Evolutionary conservation across 371 early-diverging fungal genomes (phyloP), one percentile per base, ranked within the genome.

Genomic region (Funneliformis caledonium): DNA sequence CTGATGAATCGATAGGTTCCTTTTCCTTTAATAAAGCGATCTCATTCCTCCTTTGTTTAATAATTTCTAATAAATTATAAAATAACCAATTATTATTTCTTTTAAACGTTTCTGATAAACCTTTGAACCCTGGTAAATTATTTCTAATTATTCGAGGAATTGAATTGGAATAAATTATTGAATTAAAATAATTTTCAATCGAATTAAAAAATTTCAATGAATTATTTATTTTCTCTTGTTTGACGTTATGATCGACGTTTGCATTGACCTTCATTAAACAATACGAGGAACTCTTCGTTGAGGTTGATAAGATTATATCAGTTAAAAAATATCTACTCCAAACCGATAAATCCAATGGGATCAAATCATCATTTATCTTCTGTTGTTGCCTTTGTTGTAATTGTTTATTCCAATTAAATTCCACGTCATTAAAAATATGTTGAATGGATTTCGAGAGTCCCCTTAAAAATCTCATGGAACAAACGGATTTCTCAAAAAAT

Each of bases 21-120:
- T n/a, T 10, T 19, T 16, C 42, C 19, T n/a, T 43, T 26, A 26
- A 26, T 70, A 22, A 22, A 70, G 16, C 52, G 22, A 74, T 74
- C 50, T 74, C 75, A 8, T 26, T 56, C 59, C 52, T 74, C 22
- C 43, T 56, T 59, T 50, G 31, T 72, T 47, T 72, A 72, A 72
- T 72, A 26, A 72, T 72, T 47, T 42, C 31, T 47, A 72, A 72
- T 5, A 72, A 31, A 22, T 45, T 72, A 12, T 72, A 26, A 52
- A 31, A 19, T 19, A 72, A 72, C 47, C 73, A 22, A 2, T 72
- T 68, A 68, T 37, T 33, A 33, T 43, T 68, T 43, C 9, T 68
- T 68, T 22, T 68, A 33, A 68, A 37, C 9, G 16, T 37, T 31
- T 68, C 68, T 2, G 68, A 33, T 37, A 68, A 37, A 68, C n/a